These are phyloP conservation scores for Aspergillus chevalieri DNA, from an alignment of 2,329 filamentous ascomycete species.

Conservation along the genomic window DNA sequence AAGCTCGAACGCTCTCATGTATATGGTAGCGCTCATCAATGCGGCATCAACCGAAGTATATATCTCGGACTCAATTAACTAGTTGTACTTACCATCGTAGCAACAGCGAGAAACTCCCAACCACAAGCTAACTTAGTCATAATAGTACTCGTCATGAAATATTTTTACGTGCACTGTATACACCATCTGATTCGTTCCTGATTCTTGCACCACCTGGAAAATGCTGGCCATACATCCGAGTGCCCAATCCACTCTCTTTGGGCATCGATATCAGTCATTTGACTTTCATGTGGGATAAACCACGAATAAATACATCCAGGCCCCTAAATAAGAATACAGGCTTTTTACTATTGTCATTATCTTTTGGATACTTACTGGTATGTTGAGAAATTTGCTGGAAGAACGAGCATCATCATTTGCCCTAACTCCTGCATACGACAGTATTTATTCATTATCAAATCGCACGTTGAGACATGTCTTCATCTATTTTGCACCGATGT, in stretches of 20 bases:
- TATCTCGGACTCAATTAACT: too few relatives aligned
- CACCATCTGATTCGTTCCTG: background rate
- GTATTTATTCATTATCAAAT: background rate
- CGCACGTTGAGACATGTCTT: slow-evolving; percentile 23
- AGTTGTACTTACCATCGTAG: background rate
- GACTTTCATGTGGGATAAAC: background rate
- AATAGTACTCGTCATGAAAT: background rate
- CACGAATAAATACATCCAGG: background rate
- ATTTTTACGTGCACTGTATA: too few relatives aligned
- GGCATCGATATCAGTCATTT: slow-evolving; percentile 8
- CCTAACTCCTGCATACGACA: background rate
- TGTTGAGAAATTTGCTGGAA: background rate
- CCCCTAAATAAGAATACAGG: too few relatives aligned
- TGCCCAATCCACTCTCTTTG: slow-evolving; percentile 13
- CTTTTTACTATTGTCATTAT: background rate
- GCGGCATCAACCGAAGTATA: background rate
- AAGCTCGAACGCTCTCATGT: too few relatives aligned
- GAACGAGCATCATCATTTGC: background rate
- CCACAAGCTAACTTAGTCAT: background rate
- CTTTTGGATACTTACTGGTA: background rate
- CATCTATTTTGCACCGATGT: slow-evolving; percentile 33
- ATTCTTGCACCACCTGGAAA: too few relatives aligned
- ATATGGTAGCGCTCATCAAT: background rate
- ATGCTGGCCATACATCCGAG: background rate
- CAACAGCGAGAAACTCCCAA: background rate